These are phyloP conservation scores for Trichophyton equinum DNA, from an alignment of 2,329 filamentous ascomycete species.

Conservation along the genomic window DNA sequence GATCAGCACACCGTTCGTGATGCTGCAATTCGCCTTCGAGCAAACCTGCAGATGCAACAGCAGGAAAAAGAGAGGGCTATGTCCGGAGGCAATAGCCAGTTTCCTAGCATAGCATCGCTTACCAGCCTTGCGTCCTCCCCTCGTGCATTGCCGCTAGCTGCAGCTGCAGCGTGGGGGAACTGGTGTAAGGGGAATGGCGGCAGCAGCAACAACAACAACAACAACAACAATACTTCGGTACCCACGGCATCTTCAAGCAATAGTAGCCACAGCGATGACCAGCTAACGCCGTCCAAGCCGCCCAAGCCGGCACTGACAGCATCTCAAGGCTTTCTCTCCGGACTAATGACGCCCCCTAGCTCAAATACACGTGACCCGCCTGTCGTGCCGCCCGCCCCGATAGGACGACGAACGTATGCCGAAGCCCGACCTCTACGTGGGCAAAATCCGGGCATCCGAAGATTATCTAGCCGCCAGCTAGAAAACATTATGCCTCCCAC, in stretches of 20 bases:
- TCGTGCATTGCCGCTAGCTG: conserved; percentile 62
- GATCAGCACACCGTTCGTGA: conserved; percentile 73
- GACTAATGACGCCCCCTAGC: conserved; percentile 79
- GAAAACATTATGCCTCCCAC: conserved; percentile 24
- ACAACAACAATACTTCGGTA: conserved; percentile 27
- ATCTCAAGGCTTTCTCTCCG: conserved; percentile 55
- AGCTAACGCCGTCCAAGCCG: conserved; percentile 42
- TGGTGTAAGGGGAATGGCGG: conserved; percentile 64
- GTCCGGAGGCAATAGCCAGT: conserved; percentile 48
- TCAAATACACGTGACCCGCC: conserved; percentile 47
- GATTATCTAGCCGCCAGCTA: conserved; percentile 22
- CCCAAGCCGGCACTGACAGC: conserved; percentile 36
- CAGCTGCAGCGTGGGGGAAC: conserved; percentile 94
- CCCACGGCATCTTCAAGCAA: conserved; percentile 31
- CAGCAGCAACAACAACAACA: conserved; percentile 17
- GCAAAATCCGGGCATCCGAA: conserved; percentile 16
- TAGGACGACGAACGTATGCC: conserved; percentile 16
- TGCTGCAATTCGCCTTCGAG: conserved; percentile 80
- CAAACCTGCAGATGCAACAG: conserved; percentile 95
- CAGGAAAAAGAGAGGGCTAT: conserved; percentile 82
- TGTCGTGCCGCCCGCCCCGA: conserved; percentile 16
- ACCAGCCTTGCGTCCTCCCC: conserved; percentile 68
- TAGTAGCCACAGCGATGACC: conserved; percentile 16
- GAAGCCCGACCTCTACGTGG: conserved; percentile 26
- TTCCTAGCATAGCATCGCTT: conserved; percentile 66